Conservation (phyloP, 192 early-diverging fungal genomes). For the Spizellomyces sp. region DNA sequence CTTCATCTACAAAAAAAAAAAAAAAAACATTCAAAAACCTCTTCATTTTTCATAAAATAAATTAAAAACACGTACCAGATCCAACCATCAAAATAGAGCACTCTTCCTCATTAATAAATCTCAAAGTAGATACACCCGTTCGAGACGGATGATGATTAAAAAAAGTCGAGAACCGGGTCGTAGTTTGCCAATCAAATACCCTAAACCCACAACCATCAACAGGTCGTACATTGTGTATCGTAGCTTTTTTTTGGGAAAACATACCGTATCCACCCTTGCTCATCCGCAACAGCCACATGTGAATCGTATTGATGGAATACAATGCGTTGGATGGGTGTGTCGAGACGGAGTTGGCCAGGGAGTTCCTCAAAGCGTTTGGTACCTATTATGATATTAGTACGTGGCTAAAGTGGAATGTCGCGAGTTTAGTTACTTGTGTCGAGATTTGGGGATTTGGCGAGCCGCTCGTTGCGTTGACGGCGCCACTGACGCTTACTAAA, state of each 20-base stretch:
- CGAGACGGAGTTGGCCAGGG: background rate
- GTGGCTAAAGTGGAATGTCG: too few relatives aligned
- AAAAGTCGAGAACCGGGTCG: too few relatives aligned
- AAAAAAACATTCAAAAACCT: conserved; percentile 1
- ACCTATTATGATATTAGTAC: conserved; percentile 1
- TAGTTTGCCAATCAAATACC: too few relatives aligned
- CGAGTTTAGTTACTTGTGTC: too few relatives aligned
- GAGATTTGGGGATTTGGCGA: too few relatives aligned
- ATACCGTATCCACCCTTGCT: conserved; percentile 68
- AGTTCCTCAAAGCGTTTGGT: too few relatives aligned
- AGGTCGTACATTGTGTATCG: conserved; percentile 63
- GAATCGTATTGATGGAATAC: conserved; percentile 86
- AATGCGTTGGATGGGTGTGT: conserved; percentile 19
- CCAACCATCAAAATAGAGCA: conserved; percentile 79
- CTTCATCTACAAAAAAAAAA: conserved; percentile 45
- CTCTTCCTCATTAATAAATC: conserved; percentile 92
- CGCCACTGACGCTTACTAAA: conserved; percentile 78
- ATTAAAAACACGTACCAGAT: conserved; percentile 57
- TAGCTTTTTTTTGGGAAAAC: conserved; percentile 68
- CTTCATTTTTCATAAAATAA: background rate
- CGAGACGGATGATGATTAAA: conserved; percentile 70
- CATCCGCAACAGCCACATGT: conserved; percentile 78
- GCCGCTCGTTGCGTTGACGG: conserved; percentile 65
- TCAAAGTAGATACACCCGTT: conserved; percentile 73
- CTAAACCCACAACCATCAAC: too few relatives aligned